phyloP scores from a whole-genome alignment of 2,329 filamentous ascomycete genomes.

The Magnaporthiopsis incrustans region DNA sequence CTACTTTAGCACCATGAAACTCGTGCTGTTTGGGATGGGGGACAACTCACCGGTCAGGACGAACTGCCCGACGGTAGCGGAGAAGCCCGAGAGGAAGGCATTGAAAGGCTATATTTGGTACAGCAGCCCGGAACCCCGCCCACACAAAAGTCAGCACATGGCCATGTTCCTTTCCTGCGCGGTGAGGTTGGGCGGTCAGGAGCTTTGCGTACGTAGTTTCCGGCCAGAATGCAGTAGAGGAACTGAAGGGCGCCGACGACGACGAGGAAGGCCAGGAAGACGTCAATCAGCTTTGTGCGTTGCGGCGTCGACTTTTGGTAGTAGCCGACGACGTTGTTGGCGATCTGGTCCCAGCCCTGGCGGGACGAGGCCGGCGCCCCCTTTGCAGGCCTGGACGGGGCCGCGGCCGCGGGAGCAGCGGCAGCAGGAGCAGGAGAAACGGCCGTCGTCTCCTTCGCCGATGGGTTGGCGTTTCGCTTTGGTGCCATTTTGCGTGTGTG shows the following conservation, averaged over 20 bases:
- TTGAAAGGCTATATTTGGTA: conserved; percentile 75
- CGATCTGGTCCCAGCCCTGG: conserved; percentile 49
- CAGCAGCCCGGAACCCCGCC: no score
- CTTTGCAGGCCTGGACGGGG: conserved; percentile 3
- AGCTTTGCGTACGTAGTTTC: conserved; percentile 71
- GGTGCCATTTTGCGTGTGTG: conserved; percentile 9
- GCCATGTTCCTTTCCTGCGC: not conserved
- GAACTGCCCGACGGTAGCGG: conserved; percentile 91
- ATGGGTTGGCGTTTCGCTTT: conserved; percentile 9
- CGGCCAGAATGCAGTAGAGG: conserved; percentile 80
- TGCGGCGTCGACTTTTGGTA: conserved; percentile 79
- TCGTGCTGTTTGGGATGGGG: not conserved
- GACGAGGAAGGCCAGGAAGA: conserved; percentile 82
- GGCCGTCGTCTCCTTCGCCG: conserved; percentile 1
- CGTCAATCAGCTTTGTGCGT: conserved; percentile 84
- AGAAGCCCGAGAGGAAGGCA: conserved; percentile 93
- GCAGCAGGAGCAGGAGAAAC: not conserved
- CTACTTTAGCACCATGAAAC: not conserved
- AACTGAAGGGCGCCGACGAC: conserved; percentile 87
- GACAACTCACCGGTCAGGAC: conserved; percentile 71
- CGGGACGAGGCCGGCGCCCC: not conserved
- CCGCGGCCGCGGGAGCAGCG: not conserved
- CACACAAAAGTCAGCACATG: not conserved
- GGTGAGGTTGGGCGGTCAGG: not conserved
- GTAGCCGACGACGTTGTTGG: conserved; percentile 63